Base-by-base conservation (phyloP, 2,329 filamentous ascomycete genomes). In the Aspergillus persii region DNA sequence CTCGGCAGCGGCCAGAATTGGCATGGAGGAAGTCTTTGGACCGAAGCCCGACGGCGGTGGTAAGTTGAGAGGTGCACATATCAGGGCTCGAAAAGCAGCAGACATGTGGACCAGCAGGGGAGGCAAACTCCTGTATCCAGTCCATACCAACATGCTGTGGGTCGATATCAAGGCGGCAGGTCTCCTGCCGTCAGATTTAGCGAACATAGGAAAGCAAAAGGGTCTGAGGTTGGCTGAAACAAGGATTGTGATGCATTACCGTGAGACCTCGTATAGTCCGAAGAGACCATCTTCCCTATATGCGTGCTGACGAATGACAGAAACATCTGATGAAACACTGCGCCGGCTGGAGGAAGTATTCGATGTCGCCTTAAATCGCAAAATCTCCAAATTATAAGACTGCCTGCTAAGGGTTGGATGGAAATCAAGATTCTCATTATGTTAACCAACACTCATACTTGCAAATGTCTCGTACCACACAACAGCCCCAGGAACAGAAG, bases 1-100 rank as follows among this genome's bases (percentile, higher is more conserved):
- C 1, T 85, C 87, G 1, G 86, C 89, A 1, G 84, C 89, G 0
- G 89, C 89, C 0, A 78, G 87, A 27, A 86, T 90, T 1, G 89
- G 88, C 0, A 84, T 93, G 5, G 86, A 91, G 62, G n/a, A 46
- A 26, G n/a, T 46, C 8, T 46, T 46, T 15, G 23, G 41, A 46
- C 41, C 41, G 15, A n/a, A 9, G 41, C 41, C 41, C 15, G 8
- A 46, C 15, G 41, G 41, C 5, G 41, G 41, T 6, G 41, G n/a
- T 3, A 46, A 46, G 41, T 26, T 46, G n/a, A 46, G 23, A 8
- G n/a, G 18, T 46, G 41, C 15, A 11, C 41, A 46, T 46, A 15
- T 11, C 4, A 36, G 15, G 8, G 33, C 33, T 36, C 33, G 15
- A 12, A 36, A 5, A 4, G 15, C 15, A 46, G 41, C 23, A 46